phyloP scores from a whole-genome alignment of 2,329 filamentous ascomycete species.

The Aspergillus ustus region DNA sequence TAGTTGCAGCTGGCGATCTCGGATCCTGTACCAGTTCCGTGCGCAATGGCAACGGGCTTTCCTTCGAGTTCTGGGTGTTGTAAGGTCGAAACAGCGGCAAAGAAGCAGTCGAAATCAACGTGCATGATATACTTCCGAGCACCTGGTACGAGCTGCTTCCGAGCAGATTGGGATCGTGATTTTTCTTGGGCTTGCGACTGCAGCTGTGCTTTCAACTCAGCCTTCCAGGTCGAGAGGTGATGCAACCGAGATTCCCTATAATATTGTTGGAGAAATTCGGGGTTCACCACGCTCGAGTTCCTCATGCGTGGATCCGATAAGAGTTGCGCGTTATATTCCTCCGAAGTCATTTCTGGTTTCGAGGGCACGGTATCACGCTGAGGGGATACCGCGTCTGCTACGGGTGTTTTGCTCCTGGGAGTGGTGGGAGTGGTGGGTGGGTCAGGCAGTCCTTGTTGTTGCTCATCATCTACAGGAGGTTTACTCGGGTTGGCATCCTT shows the following conservation, averaged over 20 bases:
- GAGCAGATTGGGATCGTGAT: conserved; percentile 48
- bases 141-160: conserved; percentile 62
- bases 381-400: conserved; percentile 20
- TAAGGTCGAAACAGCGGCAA: conserved; percentile 87
- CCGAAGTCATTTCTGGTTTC: conserved; percentile 69
- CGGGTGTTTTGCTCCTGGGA: background rate
- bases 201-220: conserved; percentile 85
- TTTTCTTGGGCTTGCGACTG: conserved; percentile 79
- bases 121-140: conserved; percentile 84
- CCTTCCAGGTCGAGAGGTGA: conserved; percentile 95
- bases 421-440: background rate
- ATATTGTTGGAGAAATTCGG: conserved; percentile 90
- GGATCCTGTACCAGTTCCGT: conserved; percentile 81
- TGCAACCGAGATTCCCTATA: conserved; percentile 95
- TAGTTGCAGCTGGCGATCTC: conserved; percentile 99
- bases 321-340: conserved; percentile 88
- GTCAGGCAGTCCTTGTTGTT: background rate
- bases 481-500: background rate
- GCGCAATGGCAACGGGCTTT: conserved; percentile 86
- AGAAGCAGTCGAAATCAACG: conserved; percentile 98
- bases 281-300: conserved; percentile 89
- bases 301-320: conserved; percentile 82
- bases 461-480: background rate
- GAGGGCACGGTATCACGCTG: conserved; percentile 28
- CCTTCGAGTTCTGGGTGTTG: conserved; percentile 74